These are phyloP conservation scores for Trichoderma harzianum DNA, from an alignment of 2,329 filamentous ascomycete species.

Conservation along the genomic window DNA sequence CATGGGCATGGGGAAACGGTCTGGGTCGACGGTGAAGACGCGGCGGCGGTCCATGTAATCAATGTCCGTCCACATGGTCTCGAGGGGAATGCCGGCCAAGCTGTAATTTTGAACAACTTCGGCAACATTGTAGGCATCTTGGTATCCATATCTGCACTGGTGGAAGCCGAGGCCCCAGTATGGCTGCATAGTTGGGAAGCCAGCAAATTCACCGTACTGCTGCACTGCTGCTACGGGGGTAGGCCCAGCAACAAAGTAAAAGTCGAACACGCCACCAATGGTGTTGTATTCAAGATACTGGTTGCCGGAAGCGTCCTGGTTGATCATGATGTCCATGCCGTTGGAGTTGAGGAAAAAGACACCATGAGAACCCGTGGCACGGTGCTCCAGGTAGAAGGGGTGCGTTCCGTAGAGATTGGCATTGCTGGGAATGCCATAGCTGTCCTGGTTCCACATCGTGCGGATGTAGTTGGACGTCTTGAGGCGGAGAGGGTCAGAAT, in stretches of 20 bases:
- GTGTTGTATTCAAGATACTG: slow-evolving; percentile 80
- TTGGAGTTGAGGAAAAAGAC: slow-evolving; percentile 76
- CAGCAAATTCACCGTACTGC: slow-evolving; percentile 65
- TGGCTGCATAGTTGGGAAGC: slow-evolving; percentile 72
- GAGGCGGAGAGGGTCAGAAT: slow-evolving; percentile 67
- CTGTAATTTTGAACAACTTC: slow-evolving; percentile 66
- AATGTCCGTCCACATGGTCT: slow-evolving; percentile 73
- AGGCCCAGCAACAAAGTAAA: slow-evolving; percentile 76
- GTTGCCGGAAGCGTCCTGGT: slow-evolving; percentile 51
- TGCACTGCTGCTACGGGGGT: slow-evolving; percentile 64
- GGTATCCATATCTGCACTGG: slow-evolving; percentile 80
- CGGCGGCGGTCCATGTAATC: slow-evolving; percentile 60
- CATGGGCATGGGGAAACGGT: slow-evolving; percentile 62
- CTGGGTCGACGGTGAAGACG: slow-evolving; percentile 62
- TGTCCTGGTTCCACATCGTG: slow-evolving; percentile 68
- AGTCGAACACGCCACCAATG: slow-evolving; percentile 72
- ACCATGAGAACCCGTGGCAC: slow-evolving; percentile 56
- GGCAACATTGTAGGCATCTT: slow-evolving; percentile 65
- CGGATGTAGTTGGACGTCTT: slow-evolving; percentile 60
- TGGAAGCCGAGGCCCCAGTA: slow-evolving; percentile 82
- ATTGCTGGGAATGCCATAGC: slow-evolving; percentile 58
- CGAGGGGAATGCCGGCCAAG: slow-evolving; percentile 62
- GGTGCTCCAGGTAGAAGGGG: slow-evolving; percentile 68
- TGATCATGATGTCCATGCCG: slow-evolving; percentile 70
- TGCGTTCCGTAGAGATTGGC: slow-evolving; percentile 73